A percentile compares a stretch with the other conserved stretches of the same genome.
phyloP scores from a whole-genome alignment of 2,329 filamentous ascomycete genomes.

The Paracamarosporium sp. region DNA sequence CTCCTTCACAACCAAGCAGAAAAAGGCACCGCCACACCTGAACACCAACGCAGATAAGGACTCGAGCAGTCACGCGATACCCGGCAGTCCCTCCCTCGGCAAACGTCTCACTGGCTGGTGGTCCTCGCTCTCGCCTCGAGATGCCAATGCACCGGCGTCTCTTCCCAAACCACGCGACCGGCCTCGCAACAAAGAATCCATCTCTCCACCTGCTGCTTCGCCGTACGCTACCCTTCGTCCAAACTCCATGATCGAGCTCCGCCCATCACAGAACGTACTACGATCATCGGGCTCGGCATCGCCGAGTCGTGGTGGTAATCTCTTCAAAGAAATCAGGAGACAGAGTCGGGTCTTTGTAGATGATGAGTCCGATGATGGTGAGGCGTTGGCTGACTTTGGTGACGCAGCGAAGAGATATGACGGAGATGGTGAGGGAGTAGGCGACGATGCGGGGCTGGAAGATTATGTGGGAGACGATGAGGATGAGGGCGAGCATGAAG shows the following conservation, averaged over 20 bases:
- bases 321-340: conserved; percentile 53
- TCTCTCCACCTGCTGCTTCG: conserved; percentile 13
- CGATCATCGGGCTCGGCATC: conserved; percentile 6
- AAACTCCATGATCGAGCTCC: conserved; percentile 46
- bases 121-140: conserved; percentile 35
- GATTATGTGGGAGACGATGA: conserved; percentile 17
- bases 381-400: conserved; percentile 11
- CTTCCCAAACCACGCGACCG: conserved; percentile 8
- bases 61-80: conserved; percentile 9
- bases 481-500: conserved; percentile 12
- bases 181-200: conserved; percentile 1
- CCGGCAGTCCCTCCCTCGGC: conserved; percentile 37
- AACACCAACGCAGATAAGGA: neutral
- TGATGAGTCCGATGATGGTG: conserved; percentile 9
- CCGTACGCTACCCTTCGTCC: conserved; percentile 33
- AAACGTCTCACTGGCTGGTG: conserved; percentile 46
- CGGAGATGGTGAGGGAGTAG: neutral
- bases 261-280: conserved; percentile 25
- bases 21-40: conserved; percentile 17
- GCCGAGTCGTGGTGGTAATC: conserved; percentile 33
- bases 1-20: conserved; percentile 31
- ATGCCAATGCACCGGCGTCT: conserved; percentile 9
- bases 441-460: neutral
- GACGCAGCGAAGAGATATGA: conserved; percentile 15
- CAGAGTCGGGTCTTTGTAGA: conserved; percentile 43